A percentile compares a stretch with the other conserved stretches of the same genome.
These are phyloP conservation scores for Alternaria brassicicola DNA, from an alignment of 2,329 filamentous ascomycete species.

Conservation along the genomic window DNA sequence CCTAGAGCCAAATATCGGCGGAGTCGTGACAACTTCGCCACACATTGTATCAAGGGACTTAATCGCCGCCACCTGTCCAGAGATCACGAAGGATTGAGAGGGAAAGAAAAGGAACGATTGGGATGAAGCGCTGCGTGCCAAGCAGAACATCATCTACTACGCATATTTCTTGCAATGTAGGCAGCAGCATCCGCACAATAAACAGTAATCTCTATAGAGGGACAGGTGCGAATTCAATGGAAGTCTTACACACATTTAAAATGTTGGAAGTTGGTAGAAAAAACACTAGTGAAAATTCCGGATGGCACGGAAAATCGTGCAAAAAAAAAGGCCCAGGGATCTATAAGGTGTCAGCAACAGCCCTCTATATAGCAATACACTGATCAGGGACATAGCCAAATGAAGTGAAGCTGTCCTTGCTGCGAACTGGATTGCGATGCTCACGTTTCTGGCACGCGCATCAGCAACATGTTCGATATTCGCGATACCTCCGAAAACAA, in stretches of 20 bases:
- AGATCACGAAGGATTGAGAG: slow-evolving; percentile 2
- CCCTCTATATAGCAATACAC: slow-evolving; percentile 49
- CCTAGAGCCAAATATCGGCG: neutral
- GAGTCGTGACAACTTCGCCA: neutral
- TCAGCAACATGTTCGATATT: slow-evolving; percentile 24
- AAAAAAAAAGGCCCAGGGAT: slow-evolving; percentile 49
- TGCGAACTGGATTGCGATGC: slow-evolving; percentile 14
- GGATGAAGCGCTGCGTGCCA: neutral
- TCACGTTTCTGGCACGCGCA: slow-evolving; percentile 12
- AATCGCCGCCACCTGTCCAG: neutral
- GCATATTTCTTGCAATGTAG: neutral
- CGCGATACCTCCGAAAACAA: slow-evolving; percentile 25
- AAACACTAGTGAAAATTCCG: slow-evolving; percentile 34
- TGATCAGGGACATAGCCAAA: slow-evolving; percentile 32
- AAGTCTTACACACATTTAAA: slow-evolving; percentile 19
- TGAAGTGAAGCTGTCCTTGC: slow-evolving; percentile 26
- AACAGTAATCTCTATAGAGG: slow-evolving; percentile 35
- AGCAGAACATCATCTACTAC: neutral
- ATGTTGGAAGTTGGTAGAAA: slow-evolving; percentile 29
- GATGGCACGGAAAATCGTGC: slow-evolving; percentile 50
- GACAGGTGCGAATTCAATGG: neutral
- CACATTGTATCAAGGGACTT: neutral
- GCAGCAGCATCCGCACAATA: slow-evolving; percentile 34
- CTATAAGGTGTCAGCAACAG: slow-evolving; percentile 22
- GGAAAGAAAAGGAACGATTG: neutral